Evolutionary conservation across 495 filamentous ascomycete species (phyloP), one percentile per base, ranked within the genome.

Genomic region (Cladorrhinum samala): DNA sequence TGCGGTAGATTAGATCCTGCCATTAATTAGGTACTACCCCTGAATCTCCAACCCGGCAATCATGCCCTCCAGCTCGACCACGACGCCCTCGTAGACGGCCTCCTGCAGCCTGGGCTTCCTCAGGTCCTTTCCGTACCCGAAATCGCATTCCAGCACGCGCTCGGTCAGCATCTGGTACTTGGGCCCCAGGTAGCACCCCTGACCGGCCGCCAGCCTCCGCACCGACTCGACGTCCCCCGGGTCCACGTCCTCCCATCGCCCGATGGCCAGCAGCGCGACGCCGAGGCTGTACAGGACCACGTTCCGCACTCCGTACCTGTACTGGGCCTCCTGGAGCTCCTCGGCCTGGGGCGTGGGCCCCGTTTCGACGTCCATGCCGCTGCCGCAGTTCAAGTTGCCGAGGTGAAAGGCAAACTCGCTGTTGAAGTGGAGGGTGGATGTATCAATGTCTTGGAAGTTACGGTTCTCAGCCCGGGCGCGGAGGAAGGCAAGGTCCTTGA

Each of bases 251-350:
- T 56, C 44, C 61, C 61, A 64, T 17, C 55, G 50, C 11, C 61
- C 64, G 16, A 67, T 64, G 9, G 55, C 46, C 1, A 67, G 54
- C 6, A 67, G 42, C n/a, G 57, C 56, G 4, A 61, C 61, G 0
- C 64, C 64, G 7, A 64, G 46, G n/a, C 47, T 55, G 41, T 60
- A 64, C 20, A 67, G 24, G 20, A 50, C 60, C 24, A 54, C 11
- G 30, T 67, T 67, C 9, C 54, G 55, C 19, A 67, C 54, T 0
- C 64, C 61, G 44, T 62, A 41, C n/a, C n/a, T 41, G 5, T 41
- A 41, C 11, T 41, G 39, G 6, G 39, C 39, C 5, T 41, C 39
- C 5, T 41, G 11, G 39, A 18, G 11, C n/a, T n/a, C 17, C 6
- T 41, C n/a, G 5, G 39, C 17, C 6, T 41, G 5, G 5, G 39